These are phyloP conservation scores for Boletus tomentosulus DNA, from an alignment of 768 basidiomycete species.

Conservation along the genomic window DNA sequence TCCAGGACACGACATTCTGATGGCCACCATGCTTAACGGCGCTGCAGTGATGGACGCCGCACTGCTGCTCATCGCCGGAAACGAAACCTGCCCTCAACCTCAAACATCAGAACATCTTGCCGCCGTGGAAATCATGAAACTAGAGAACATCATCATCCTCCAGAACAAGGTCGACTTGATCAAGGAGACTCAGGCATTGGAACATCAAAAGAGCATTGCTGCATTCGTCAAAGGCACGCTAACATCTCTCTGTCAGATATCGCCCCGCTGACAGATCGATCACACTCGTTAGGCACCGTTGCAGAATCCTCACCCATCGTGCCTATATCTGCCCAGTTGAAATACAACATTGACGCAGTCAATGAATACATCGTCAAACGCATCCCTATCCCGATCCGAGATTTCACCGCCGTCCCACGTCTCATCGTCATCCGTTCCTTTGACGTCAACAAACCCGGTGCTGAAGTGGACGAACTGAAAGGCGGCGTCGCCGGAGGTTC, in stretches of 20 bases:
- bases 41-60: conserved; percentile 99
- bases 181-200: conserved; percentile 88
- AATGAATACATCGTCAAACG: conserved; percentile 98
- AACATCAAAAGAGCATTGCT: conserved; percentile 93
- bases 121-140: conserved; percentile 99
- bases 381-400: conserved; percentile 90
- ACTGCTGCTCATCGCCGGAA: conserved; percentile 90
- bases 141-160: conserved; percentile 94
- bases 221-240: conserved; percentile 88
- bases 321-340: conserved; percentile 96
- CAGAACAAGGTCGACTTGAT: conserved; percentile 99
- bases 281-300: conserved; percentile 69
- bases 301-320: conserved; percentile 97
- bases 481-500: conserved; percentile 98
- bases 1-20: conserved; percentile 98
- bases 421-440: conserved; percentile 99
- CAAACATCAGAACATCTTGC: conserved; percentile 99
- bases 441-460: conserved; percentile 99
- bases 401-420: conserved; percentile 87
- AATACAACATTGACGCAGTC: conserved; percentile 99
- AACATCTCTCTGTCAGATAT: neutral
- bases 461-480: conserved; percentile 94
- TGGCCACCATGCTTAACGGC: conserved; percentile 99
- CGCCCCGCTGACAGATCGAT: neutral
- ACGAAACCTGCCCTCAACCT: conserved; percentile 98